Evolutionary conservation across 2,329 filamentous ascomycete species (phyloP).

Genomic region (Botrytis byssoidea): DNA sequence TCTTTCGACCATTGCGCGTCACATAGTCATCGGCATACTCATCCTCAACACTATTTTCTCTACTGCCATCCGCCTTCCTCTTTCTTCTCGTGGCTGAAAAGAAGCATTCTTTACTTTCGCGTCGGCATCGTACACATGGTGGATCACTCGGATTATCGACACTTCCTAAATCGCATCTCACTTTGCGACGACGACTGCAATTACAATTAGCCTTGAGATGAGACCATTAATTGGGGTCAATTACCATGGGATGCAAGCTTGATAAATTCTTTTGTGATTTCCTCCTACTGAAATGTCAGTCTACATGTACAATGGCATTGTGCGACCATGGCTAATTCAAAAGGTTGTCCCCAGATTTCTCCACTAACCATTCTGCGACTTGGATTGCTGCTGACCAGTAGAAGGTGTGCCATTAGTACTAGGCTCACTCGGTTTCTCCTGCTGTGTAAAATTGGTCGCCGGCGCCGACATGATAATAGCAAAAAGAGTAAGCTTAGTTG

Average conservation of each 20-base stretch:
- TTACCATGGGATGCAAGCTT: slow-evolving; percentile 48
- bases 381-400: slow-evolving; percentile 16
- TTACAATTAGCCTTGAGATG: not conserved
- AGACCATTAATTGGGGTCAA: no score
- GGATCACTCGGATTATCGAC: slow-evolving; percentile 94
- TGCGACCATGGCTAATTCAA: slow-evolving; percentile 13
- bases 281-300: slow-evolving; percentile 12
- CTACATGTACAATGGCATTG: not conserved
- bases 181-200: slow-evolving; percentile 50
- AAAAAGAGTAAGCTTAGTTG: slow-evolving; percentile 21
- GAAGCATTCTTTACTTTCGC: slow-evolving; percentile 95
- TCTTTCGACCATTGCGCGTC: slow-evolving; percentile 71
- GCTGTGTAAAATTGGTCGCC: slow-evolving; percentile 17
- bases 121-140: slow-evolving; percentile 87
- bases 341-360: not conserved
- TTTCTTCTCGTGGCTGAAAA: slow-evolving; percentile 94
- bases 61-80: slow-evolving; percentile 67
- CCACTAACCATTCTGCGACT: slow-evolving; percentile 15
- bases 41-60: slow-evolving; percentile 48
- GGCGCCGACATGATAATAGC: slow-evolving; percentile 16
- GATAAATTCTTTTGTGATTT: slow-evolving; percentile 35
- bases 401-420: slow-evolving; percentile 4
- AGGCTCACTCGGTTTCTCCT: slow-evolving; percentile 10
- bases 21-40: slow-evolving; percentile 59
- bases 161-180: slow-evolving; percentile 59